Base-by-base conservation (phyloP, 768 basidiomycete genomes). In the Pleurotus platypus region DNA sequence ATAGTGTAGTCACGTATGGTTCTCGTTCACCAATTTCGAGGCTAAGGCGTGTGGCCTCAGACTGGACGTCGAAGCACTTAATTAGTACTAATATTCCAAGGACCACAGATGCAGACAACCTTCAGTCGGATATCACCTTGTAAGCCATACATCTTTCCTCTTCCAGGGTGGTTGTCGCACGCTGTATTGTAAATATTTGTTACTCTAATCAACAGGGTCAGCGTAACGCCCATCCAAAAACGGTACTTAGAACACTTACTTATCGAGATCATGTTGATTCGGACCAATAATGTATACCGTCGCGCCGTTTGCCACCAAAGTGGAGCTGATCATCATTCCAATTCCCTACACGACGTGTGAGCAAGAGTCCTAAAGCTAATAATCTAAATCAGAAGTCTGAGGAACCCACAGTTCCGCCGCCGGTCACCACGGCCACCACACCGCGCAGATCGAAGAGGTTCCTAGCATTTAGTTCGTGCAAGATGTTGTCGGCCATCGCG, bases 211-310 rank as follows among this genome's bases (percentile, higher is more conserved):
- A 24, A 56, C 8, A 0, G 49, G 13, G 45, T 24, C 9, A 18
- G 43, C 38, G 47, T 30, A 30, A 24, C 15, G 15, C 30, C 16
- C 11, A 22, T 26, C 15, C 42, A 8, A 45, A 13, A 35, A 24
- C 7, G 4, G 20, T 40, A 12, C 5, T 11, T 15, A 46, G 11
- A 26, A 20, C 16, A 5, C 13, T 38, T 49, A 76, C 74, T 61
- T 69, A 57, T 78, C 73, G n/a, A 79, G 68, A n/a, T 74, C 72
- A 3, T 57, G 66, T 58, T 78, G 75, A 6, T 67, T 69, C 3
- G 73, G 75, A 0, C 77, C 79, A 35, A 79, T 72, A 46, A 79
- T 77, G 55, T 79, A 80, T 2, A 81, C 79, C 0, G 69, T 75
- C 0, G 79, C 79, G 6, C 78, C 77, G 58, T 81, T 81, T 1